A percentile compares a stretch with the other conserved stretches of the same genome.
phyloP scores from a whole-genome alignment of 2,329 filamentous ascomycete genomes.

The Teratosphaeria viscida region DNA sequence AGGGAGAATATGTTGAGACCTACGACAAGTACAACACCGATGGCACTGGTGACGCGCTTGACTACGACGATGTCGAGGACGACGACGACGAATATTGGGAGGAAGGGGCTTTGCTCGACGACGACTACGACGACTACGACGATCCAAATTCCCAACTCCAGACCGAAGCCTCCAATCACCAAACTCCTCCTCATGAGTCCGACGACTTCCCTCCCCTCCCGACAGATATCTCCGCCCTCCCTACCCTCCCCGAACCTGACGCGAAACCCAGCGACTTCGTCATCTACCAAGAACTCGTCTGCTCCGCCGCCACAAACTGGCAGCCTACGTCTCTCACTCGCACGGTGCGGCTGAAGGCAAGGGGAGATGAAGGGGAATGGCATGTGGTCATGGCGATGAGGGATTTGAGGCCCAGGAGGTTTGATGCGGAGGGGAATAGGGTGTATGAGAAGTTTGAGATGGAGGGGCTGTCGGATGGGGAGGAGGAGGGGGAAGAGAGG shows the following conservation, averaged over 20 bases:
- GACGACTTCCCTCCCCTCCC: conserved; percentile 48
- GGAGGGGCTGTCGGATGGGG: conserved; percentile 47
- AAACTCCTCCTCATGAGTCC: conserved; percentile 14
- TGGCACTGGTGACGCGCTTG: conserved; percentile 24
- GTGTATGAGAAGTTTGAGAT: conserved; percentile 71
- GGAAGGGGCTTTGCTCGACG: conserved; percentile 15
- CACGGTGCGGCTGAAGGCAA: conserved; percentile 54
- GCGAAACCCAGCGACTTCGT: conserved; percentile 53
- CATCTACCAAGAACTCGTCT: conserved; percentile 55
- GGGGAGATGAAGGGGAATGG: conserved; percentile 38
- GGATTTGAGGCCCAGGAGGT: conserved; percentile 51
- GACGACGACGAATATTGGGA: conserved; percentile 21
- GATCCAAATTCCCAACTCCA: conserved; percentile 22
- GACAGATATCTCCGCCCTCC: conserved; percentile 34
- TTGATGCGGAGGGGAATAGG: conserved; percentile 60
- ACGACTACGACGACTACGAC: conserved; percentile 12
- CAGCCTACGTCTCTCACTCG: conserved; percentile 53
- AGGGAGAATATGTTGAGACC: conserved; percentile 27
- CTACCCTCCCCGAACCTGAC: conserved; percentile 39
- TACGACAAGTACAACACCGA: conserved; percentile 29
- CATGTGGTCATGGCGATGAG: conserved; percentile 54
- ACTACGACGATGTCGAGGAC: conserved; percentile 34
- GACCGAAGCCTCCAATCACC: conserved; percentile 8
- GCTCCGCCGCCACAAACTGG: conserved; percentile 55
- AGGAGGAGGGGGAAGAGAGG: conserved; percentile 45